Evolutionary conservation across 1,284 basidiomycete species (phyloP), one percentile per base, ranked within the genome.

Genomic region (Cutaneotrichosporon curvatum): DNA sequence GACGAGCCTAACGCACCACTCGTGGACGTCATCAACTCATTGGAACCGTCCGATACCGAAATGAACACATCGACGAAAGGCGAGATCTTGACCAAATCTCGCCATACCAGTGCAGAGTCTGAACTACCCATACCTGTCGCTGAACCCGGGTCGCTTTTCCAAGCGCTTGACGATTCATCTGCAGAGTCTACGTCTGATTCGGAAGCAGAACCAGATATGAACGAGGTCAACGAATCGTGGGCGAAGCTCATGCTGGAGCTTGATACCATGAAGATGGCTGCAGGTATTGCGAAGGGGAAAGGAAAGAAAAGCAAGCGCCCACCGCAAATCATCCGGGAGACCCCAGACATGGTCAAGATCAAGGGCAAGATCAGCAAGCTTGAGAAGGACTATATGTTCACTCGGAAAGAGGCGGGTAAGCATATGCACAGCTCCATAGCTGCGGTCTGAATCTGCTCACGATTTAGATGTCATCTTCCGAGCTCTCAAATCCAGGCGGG

Each of bases 351-450:
- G 45, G 65, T 71, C 19, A 64, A 62, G 4, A 66, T 90, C 40
- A 78, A 78, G 19, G 70, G 75, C 46, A 78, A 75, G 35, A 73
- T 90, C 23, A 68, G 74, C 23, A 72, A 72, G 28, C 63, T 84
- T 16, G 79, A 81, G 64, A 74, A 75, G 38, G 80, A 84, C 59
- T 87, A 89, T 58, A 77, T 90, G 55, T 91, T 90, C 60, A 78
- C 81, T 50, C 74, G 79, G 54, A 78, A 76, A 48, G 83, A 85
- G 48, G 87, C 72, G 0, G 70, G 71, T 72, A 23, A 38, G 67
- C 53, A 10, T 4, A 28, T 6, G 19, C 2, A 18, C n/a, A n/a
- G n/a, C n/a, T n/a, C n/a, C n/a, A n/a, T n/a, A n/a, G n/a, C n/a
- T n/a, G n/a, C n/a, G n/a, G n/a, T n/a, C n/a, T n/a, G n/a, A n/a